These are phyloP conservation scores for Nepenthes gracilis DNA, from an alignment of 148 eudicot genomes.

Conservation along the genomic window DNA sequence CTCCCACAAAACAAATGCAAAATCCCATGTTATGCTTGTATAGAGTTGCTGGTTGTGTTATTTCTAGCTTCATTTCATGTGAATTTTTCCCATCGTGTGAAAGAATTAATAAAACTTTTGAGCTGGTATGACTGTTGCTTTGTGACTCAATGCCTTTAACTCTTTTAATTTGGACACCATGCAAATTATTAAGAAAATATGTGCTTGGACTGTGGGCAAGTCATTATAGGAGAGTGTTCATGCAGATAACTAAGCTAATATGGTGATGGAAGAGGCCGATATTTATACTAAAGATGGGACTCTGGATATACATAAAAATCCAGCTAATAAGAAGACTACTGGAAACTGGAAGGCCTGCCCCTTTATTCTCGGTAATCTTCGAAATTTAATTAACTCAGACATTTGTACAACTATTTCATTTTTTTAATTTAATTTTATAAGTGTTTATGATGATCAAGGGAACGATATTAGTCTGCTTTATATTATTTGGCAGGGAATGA, in stretches of 20 bases:
- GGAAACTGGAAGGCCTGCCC: slow-evolving; percentile 16
- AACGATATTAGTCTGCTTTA: not conserved
- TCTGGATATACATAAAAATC: slow-evolving; percentile 5
- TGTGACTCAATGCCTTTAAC: no score
- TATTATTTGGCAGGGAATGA: slow-evolving; percentile 6
- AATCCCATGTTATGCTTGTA: no score
- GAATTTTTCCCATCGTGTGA: no score
- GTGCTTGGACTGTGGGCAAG: no score
- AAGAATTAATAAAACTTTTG: no score
- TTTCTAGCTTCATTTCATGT: no score
- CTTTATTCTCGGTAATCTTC: slow-evolving; percentile 11
- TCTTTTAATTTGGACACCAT: no score
- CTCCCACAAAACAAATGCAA: no score
- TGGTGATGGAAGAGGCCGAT: slow-evolving; percentile 6
- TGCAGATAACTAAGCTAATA: not conserved
- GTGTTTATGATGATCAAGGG: not conserved
- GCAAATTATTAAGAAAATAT: no score
- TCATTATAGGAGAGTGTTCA: no score
- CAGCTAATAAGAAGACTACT: slow-evolving; percentile 13
- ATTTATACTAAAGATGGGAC: slow-evolving; percentile 13
- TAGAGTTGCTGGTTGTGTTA: no score
- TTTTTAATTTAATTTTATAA: not conserved
- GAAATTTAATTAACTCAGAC: not conserved
- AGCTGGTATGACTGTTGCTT: no score
- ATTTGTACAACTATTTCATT: not conserved